A percentile compares a stretch with the other conserved stretches of the same genome.
Conservation (phyloP, 805 yeast genomes). For the Wickerhamomyces alni region DNA sequence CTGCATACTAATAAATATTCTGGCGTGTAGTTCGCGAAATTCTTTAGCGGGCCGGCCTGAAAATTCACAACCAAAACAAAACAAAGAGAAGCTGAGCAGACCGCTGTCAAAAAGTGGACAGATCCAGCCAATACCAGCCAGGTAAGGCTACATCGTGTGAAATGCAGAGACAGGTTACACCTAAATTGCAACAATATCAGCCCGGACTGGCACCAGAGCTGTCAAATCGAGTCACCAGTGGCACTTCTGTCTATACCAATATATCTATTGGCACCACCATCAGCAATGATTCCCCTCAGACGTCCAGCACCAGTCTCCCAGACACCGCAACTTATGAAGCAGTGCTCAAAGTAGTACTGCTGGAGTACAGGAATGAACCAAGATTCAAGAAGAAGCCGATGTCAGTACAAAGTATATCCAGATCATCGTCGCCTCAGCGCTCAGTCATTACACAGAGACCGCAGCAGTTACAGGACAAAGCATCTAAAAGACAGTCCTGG, state of each 20-base stretch:
- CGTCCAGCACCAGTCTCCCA: background rate
- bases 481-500: conserved; percentile 23
- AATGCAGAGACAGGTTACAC: too few species aligned
- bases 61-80: background rate
- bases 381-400: conserved; percentile 36
- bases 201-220: background rate
- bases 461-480: conserved; percentile 14
- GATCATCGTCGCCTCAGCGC: conserved; percentile 3
- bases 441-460: too few species aligned
- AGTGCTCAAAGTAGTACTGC: conserved; percentile 46
- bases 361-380: conserved; percentile 61
- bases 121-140: too few species aligned
- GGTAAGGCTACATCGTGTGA: too few species aligned
- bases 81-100: background rate
- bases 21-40: too few species aligned
- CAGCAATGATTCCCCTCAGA: conserved; percentile 3
- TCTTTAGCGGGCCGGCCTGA: too few species aligned
- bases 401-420: conserved; percentile 4
- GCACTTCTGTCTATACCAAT: conserved; percentile 7
- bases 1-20: too few species aligned
- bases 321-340: conserved; percentile 36
- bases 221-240: conserved; percentile 3
- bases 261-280: conserved; percentile 10
- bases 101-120: background rate
- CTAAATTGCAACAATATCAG: too few species aligned